These are phyloP conservation scores for Zygnema circumcarinatum DNA, from an alignment of 139 green algal species.

Conservation along the genomic window DNA sequence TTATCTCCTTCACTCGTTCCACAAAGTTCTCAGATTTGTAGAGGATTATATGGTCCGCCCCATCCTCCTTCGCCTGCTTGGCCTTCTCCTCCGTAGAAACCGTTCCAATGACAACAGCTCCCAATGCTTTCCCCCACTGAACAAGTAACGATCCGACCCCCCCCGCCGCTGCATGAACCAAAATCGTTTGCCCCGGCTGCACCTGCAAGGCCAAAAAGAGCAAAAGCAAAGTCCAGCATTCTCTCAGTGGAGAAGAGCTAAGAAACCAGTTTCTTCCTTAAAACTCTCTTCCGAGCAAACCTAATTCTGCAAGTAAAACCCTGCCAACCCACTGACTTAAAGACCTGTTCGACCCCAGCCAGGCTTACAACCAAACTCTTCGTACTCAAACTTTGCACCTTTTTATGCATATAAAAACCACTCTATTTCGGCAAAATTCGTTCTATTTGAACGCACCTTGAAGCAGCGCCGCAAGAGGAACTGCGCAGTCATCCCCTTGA, in stretches of 20 bases:
- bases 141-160: constrained; percentile 28
- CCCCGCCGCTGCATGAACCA: constrained; percentile 48
- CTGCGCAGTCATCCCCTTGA: constrained; percentile 53
- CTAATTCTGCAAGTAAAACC: too few relatives aligned
- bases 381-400: too few relatives aligned
- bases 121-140: constrained; percentile 33
- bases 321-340: too few relatives aligned
- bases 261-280: too few relatives aligned
- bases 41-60: constrained; percentile 39
- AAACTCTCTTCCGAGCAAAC: too few relatives aligned
- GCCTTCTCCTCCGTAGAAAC: constrained; percentile 45
- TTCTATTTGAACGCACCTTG: constrained; percentile 32
- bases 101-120: constrained; percentile 45
- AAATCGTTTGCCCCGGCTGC: constrained; percentile 33
- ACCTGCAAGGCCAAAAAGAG: constrained; percentile 19
- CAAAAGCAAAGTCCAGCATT: too few relatives aligned
- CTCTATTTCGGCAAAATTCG: too few relatives aligned
- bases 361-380: too few relatives aligned
- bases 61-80: constrained; percentile 15
- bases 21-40: constrained; percentile 41
- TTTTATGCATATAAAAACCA: too few relatives aligned
- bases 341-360: constrained; percentile 7
- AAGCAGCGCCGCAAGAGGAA: constrained; percentile 31
- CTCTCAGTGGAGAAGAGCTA: too few relatives aligned
- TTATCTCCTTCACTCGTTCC: constrained; percentile 44